Conservation (phyloP, 257 asterid species). For the Hygrophila difformis region DNA sequence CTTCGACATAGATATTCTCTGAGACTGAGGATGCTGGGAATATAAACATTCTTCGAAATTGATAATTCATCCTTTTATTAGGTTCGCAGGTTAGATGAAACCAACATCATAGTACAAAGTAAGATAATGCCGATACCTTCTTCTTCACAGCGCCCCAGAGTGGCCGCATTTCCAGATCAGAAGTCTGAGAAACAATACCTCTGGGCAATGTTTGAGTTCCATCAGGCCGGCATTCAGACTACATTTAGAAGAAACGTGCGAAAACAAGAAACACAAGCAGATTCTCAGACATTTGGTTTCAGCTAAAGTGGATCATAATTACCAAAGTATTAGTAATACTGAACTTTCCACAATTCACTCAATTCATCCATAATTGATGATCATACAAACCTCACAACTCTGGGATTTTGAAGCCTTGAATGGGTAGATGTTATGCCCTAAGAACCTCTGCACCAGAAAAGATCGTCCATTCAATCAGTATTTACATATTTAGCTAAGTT, state of each 20-base stretch:
- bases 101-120: too few species aligned
- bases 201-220: conserved; percentile 63
- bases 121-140: conserved; percentile 29
- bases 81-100: too few species aligned
- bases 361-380: conserved; percentile 4
- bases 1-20: too few species aligned
- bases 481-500: too few species aligned
- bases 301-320: too few species aligned
- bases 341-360: neutral
- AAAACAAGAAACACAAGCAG: conserved; percentile 2
- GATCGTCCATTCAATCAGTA: neutral
- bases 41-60: too few species aligned
- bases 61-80: too few species aligned
- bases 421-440: conserved; percentile 29
- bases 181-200: conserved; percentile 44
- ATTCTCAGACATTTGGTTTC: conserved; percentile 1
- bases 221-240: conserved; percentile 46
- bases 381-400: conserved; percentile 47
- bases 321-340: neutral
- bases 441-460: conserved; percentile 29
- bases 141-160: conserved; percentile 39
- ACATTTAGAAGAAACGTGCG: conserved; percentile 5
- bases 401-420: conserved; percentile 20
- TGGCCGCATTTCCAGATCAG: conserved; percentile 59
- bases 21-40: too few species aligned